A percentile compares a stretch with the other conserved stretches of the same genome.
Evolutionary conservation across 441 rosid species (phyloP).

Genomic region (Heliophila coronopifolia): DNA sequence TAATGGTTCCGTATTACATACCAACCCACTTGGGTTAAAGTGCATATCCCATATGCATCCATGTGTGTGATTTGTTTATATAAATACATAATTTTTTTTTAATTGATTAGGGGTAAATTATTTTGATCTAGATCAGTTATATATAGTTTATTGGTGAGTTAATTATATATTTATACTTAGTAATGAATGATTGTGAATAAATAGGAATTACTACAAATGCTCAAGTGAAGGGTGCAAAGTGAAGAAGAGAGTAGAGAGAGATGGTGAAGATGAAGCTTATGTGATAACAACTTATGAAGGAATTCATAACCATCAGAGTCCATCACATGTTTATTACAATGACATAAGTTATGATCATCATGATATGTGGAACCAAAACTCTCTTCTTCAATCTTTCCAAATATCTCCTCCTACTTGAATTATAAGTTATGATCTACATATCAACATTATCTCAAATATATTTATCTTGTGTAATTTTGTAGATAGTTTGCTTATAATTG

Average conservation of each 20-base stretch:
- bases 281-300: conserved; percentile 75
- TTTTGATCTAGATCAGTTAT: no score
- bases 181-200: background rate
- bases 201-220: conserved; percentile 73
- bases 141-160: no score
- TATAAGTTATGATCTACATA: background rate
- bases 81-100: background rate
- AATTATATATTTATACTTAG: no score
- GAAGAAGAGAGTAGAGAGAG: conserved; percentile 77
- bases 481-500: background rate
- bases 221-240: conserved; percentile 58
- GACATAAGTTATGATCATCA: conserved; percentile 29
- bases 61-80: background rate
- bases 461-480: conserved; percentile 4
- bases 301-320: conserved; percentile 60
- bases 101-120: background rate
- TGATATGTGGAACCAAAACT: conserved; percentile 27
- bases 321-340: conserved; percentile 34
- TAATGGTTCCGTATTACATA: conserved; percentile 19
- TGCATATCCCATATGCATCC: conserved; percentile 9
- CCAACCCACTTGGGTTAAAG: conserved; percentile 24
- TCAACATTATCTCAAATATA: background rate
- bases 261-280: conserved; percentile 46
- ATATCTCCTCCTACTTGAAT: conserved; percentile 16
- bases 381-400: conserved; percentile 28